A percentile compares a stretch with the other conserved stretches of the same genome.
These are phyloP conservation scores for Fraxinus platypoda DNA, from an alignment of 305 asterid genomes.

Conservation along the genomic window DNA sequence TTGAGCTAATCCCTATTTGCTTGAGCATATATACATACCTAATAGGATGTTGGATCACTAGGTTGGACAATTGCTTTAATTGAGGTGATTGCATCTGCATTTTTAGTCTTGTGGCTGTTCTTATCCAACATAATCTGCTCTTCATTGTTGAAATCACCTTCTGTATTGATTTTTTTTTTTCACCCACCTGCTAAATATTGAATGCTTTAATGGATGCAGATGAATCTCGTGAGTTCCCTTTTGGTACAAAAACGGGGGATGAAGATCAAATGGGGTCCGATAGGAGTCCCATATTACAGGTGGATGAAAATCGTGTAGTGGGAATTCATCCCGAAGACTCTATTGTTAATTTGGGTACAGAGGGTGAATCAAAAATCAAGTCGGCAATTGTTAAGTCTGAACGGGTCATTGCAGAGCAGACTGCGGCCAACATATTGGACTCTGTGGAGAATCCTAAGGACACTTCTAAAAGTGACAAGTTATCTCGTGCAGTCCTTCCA, in stretches of 20 bases:
- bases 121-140: background rate
- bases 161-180: conserved; percentile 4
- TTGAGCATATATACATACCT: background rate
- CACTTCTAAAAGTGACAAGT: conserved; percentile 37
- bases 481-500: conserved; percentile 45
- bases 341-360: conserved; percentile 8
- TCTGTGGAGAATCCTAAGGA: conserved; percentile 33
- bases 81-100: background rate
- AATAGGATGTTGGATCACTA: background rate
- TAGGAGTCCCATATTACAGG: conserved; percentile 30
- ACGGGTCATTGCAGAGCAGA: conserved; percentile 35
- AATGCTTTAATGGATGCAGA: conserved; percentile 36
- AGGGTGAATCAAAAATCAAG: conserved; percentile 28
- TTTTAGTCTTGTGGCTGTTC: background rate
- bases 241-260: conserved; percentile 42
- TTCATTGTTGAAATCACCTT: background rate
- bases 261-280: conserved; percentile 37
- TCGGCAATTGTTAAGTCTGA: conserved; percentile 25
- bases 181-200: conserved; percentile 10
- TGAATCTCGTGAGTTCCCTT: conserved; percentile 43
- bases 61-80: background rate
- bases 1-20: background rate
- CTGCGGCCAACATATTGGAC: conserved; percentile 32
- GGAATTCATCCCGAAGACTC: conserved; percentile 32
- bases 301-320: conserved; percentile 28